Conservation (phyloP, 2,329 filamentous ascomycete genomes). For the Cordyceps tenuipes region DNA sequence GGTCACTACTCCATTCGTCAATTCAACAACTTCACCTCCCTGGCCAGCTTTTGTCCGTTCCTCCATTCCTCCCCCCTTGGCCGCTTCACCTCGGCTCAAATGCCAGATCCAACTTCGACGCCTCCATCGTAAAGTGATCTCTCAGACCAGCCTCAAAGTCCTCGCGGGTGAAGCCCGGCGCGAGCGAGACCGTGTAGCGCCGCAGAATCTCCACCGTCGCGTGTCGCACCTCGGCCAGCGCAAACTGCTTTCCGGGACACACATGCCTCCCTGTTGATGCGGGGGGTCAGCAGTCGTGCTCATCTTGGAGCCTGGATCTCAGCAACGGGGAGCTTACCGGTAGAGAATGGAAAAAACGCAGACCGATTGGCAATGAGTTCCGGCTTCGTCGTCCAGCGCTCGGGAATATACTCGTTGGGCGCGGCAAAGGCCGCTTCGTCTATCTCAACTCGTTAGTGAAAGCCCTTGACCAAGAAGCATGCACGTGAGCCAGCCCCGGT, state of each 20-base stretch:
- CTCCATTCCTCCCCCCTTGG: too few species aligned
- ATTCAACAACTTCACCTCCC: background rate
- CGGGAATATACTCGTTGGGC: conserved; percentile 24
- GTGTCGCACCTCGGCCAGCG: conserved; percentile 22
- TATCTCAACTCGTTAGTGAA: background rate
- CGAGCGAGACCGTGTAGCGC: background rate
- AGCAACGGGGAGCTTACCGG: conserved; percentile 15
- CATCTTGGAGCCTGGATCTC: background rate
- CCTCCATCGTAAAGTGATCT: conserved; percentile 1
- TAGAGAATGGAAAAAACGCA: conserved; percentile 21
- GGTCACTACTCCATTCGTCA: too few species aligned
- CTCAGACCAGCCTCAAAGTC: background rate
- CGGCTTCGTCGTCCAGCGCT: conserved; percentile 25
- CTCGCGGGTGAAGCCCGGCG: background rate
- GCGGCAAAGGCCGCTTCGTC: conserved; percentile 15
- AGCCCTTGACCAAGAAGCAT: too few species aligned
- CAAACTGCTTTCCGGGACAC: conserved; percentile 29
- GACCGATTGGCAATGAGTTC: conserved; percentile 20
- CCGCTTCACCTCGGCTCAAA: background rate
- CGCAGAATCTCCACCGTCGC: background rate
- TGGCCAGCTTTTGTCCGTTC: background rate
- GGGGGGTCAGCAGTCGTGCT: background rate
- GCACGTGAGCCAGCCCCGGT: too few species aligned
- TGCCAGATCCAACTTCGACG: background rate
- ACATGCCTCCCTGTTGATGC: conserved; percentile 16